These are phyloP conservation scores for Comarum palustre DNA, from an alignment of 306 rosid species.

Conservation along the genomic window DNA sequence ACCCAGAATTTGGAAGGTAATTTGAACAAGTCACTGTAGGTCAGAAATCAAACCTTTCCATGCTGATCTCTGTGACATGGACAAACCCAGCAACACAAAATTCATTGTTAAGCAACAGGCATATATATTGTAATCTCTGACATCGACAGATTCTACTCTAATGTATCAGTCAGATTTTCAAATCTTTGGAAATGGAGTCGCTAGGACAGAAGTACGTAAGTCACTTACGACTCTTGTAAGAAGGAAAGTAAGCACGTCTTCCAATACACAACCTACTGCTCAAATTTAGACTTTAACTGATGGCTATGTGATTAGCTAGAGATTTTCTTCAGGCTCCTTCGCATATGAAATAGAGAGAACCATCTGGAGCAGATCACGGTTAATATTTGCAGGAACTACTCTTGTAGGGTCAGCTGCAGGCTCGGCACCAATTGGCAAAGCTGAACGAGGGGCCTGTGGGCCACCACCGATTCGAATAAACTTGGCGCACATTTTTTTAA, in stretches of 20 bases:
- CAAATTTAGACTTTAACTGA: neutral
- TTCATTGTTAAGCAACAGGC: neutral
- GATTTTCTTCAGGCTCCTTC: conserved; percentile 83
- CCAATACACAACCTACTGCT: neutral
- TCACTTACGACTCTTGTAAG: neutral
- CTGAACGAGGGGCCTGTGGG: conserved; percentile 97
- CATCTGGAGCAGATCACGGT: conserved; percentile 69
- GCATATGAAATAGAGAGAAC: conserved; percentile 93
- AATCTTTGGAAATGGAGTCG: neutral
- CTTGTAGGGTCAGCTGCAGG: conserved; percentile 93
- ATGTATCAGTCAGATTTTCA: neutral
- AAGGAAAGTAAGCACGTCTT: neutral
- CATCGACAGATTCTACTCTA: neutral
- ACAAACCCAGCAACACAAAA: conserved; percentile 76
- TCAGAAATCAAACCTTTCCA: conserved; percentile 63
- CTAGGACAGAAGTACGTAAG: neutral
- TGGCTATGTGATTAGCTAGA: conserved; percentile 55
- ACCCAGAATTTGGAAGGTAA: conserved; percentile 6
- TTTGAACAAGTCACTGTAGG: conserved; percentile 6
- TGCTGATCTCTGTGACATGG: conserved; percentile 70
- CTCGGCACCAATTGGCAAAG: conserved; percentile 97
- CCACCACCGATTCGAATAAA: conserved; percentile 82
- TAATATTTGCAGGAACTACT: conserved; percentile 71
- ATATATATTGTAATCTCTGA: neutral
- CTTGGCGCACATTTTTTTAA: conserved; percentile 6